Evolutionary conservation across 2,329 filamentous ascomycete genomes (phyloP), one percentile per base, ranked within the genome.

Genomic region (Sporothrix dimorphospora): DNA sequence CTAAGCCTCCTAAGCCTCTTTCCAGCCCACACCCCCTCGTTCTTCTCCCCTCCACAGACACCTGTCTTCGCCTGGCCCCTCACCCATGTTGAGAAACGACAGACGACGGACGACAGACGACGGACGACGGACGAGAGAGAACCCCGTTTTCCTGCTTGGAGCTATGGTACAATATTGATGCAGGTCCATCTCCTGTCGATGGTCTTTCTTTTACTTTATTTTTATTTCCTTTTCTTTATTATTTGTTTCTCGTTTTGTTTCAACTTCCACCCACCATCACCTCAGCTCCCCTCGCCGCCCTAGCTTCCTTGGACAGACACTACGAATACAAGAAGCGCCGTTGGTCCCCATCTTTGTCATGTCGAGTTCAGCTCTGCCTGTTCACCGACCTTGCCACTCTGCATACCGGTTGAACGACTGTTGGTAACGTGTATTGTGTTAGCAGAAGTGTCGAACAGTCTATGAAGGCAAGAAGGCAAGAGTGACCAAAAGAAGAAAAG

Each of bases 281-380:
- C 38, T 34, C 65, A 49, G 65, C 65, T 38, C 30, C 42, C 27
- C 65, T 53, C n/a, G 66, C 49, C 66, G 49, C 49, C 30, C 66
- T 69, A 55, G 66, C 49, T 27, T 55, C n/a, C 14, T 55, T 69
- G 21, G 38, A 59, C 38, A 24, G 51, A 51, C 38, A 59, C 51
- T 47, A 55, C 55, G 27, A 21, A 67, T 73, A 73, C 72, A 72
- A 72, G 70, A 70, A 73, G 67, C 53, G 38, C 51, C 70, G 21
- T 53, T 71, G 68, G 72, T 71, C 72, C 70, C 40, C 61, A 30
- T 34, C 38, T 57, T 68, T 67, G 3, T 51, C 49, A 72, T 69
- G 71, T 72, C 67, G n/a, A 27, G 45, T 72, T 72, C 71, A 72
- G 71, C 71, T 72, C 47, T 55, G 38, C n/a, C 49, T 49, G 71